These are phyloP conservation scores for Achaetomiella virescens DNA, from an alignment of 495 filamentous ascomycete species.

Conservation along the genomic window DNA sequence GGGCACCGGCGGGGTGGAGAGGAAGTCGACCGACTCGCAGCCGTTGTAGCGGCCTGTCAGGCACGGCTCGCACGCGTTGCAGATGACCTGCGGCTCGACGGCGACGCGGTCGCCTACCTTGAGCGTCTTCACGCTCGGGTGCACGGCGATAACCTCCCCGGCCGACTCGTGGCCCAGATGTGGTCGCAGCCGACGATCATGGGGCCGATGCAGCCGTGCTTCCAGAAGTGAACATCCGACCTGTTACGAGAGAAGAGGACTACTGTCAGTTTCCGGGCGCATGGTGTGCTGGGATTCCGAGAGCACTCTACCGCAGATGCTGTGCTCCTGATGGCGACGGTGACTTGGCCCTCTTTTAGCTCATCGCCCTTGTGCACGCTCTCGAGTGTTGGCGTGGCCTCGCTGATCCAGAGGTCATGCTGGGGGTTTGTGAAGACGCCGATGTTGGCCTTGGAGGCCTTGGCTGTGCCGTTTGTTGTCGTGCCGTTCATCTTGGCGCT, in stretches of 20 bases:
- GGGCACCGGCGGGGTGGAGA: constrained; percentile 81
- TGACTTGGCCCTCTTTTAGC: constrained; percentile 76
- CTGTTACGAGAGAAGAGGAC: constrained; percentile 35
- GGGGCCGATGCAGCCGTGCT: constrained; percentile 83
- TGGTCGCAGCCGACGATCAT: constrained; percentile 87
- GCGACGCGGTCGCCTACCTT: constrained; percentile 81
- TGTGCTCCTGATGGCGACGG: constrained; percentile 77
- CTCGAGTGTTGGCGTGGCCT: constrained; percentile 67
- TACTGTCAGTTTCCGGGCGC: constrained; percentile 6
- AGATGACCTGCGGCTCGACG: constrained; percentile 86
- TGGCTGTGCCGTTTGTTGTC: constrained; percentile 8
- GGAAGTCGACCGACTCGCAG: constrained; percentile 75
- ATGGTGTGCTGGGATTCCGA: not conserved
- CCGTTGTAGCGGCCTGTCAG: constrained; percentile 89
- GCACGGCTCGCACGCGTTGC: constrained; percentile 82
- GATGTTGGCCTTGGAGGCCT: constrained; percentile 70
- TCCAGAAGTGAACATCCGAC: constrained; percentile 95
- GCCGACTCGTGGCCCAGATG: constrained; percentile 90
- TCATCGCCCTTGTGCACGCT: constrained; percentile 62
- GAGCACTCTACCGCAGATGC: constrained; percentile 70
- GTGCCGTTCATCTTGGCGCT: constrained; percentile 3
- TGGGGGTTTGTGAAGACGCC: constrained; percentile 90
- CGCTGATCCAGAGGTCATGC: constrained; percentile 85
- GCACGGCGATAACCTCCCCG: constrained; percentile 73
- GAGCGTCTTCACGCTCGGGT: constrained; percentile 68